phyloP scores from a whole-genome alignment of 208 protist species.

The Acanthamoeba pearcei region DNA sequence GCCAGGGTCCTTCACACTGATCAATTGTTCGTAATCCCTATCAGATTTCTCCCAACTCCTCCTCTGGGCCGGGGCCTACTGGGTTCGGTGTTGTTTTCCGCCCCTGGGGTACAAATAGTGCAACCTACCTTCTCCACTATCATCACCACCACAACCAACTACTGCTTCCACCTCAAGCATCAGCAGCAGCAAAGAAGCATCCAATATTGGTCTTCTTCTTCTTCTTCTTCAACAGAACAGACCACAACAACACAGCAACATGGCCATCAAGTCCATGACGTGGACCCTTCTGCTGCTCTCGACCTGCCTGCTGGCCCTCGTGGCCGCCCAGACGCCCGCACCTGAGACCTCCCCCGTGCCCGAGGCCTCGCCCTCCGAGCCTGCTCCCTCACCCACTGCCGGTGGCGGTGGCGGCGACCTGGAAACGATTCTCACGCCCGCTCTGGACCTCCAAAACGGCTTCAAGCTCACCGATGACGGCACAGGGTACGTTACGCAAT shows the following conservation, averaged over 20 bases:
- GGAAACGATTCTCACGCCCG: not conserved
- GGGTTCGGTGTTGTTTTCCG: not conserved
- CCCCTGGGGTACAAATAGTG: not conserved
- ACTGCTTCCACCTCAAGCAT: not conserved
- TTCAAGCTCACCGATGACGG: conserved; percentile 33
- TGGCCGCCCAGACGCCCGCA: not conserved
- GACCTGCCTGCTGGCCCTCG: not conserved
- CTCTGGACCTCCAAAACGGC: conserved; percentile 10
- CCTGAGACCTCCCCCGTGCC: not conserved
- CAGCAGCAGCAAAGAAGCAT: too few species aligned
- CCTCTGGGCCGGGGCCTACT: not conserved
- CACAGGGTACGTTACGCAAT: not conserved
- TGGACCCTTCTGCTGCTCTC: not conserved
- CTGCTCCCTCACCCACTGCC: not conserved
- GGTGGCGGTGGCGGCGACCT: not conserved
- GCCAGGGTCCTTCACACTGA: not conserved
- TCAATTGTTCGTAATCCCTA: not conserved
- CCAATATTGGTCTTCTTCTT: not conserved
- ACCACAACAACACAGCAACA: not conserved
- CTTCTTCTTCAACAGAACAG: not conserved
- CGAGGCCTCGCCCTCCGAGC: not conserved
- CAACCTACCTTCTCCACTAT: not conserved
- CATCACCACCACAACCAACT: not conserved
- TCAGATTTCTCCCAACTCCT: not conserved
- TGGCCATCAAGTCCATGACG: not conserved